phyloP scores from a whole-genome alignment of 129 eudicot genomes.

The Calendula officinalis region DNA sequence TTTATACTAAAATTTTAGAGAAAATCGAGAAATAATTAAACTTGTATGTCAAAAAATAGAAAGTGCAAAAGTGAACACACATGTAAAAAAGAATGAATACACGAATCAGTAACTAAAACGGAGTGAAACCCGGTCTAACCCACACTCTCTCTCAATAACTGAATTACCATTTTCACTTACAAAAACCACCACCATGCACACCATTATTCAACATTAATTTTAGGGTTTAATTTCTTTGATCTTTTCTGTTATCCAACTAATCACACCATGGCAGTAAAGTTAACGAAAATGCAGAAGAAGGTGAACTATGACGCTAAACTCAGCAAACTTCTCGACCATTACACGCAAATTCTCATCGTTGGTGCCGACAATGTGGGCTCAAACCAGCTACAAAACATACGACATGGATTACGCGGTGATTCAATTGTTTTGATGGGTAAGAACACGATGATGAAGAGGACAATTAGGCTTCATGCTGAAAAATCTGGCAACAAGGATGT shows the following conservation, averaged over 20 bases:
- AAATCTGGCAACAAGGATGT: conserved; percentile 35
- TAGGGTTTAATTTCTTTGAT: background rate
- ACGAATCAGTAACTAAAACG: conserved; percentile 14
- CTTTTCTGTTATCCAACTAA: background rate
- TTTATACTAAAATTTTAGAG: too few relatives aligned
- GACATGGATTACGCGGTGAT: conserved; percentile 53
- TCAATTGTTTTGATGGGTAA: conserved; percentile 63
- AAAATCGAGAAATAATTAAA: background rate
- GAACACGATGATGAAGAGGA: conserved; percentile 61
- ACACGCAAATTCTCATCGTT: conserved; percentile 45
- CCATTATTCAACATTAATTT: background rate
- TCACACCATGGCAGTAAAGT: conserved; percentile 45
- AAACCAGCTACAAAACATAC: conserved; percentile 53
- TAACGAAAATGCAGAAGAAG: conserved; percentile 46
- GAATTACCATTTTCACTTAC: conserved; percentile 18
- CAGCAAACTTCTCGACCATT: conserved; percentile 45
- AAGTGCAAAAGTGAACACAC: background rate
- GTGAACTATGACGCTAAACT: conserved; percentile 41
- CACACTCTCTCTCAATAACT: conserved; percentile 32
- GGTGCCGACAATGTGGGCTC: conserved; percentile 66
- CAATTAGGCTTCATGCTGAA: conserved; percentile 47
- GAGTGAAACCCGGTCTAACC: conserved; percentile 37
- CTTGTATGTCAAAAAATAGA: background rate
- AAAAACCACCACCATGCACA: conserved; percentile 3
- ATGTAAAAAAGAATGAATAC: background rate